phyloP scores from a whole-genome alignment of 2,329 filamentous ascomycete genomes.

The Ramichloridium luteum region DNA sequence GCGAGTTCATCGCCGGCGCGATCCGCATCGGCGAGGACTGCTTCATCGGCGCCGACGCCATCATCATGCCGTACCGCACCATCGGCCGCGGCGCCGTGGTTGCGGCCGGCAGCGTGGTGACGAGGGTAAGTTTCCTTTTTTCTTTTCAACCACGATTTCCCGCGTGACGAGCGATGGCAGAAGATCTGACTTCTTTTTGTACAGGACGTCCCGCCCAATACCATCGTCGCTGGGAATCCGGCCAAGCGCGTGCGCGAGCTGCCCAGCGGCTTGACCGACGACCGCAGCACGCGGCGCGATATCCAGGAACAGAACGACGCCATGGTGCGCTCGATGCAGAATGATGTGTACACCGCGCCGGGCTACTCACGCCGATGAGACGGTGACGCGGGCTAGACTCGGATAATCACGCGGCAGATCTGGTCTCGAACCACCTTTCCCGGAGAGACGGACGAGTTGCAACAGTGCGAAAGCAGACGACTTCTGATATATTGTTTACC shows the following conservation, averaged over 20 bases:
- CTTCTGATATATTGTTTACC: too few relatives aligned
- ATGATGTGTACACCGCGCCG: too few relatives aligned
- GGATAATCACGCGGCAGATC: too few relatives aligned
- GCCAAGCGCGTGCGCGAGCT: slow-evolving; percentile 20
- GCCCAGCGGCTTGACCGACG: slow-evolving; percentile 14
- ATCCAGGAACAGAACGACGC: slow-evolving; percentile 20
- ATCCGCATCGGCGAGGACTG: slow-evolving; percentile 67
- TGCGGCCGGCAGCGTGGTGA: slow-evolving; percentile 43
- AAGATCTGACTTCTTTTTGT: slow-evolving; percentile 2
- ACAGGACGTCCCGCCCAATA: slow-evolving; percentile 36
- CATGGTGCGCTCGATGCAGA: slow-evolving; percentile 11
- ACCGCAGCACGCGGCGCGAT: slow-evolving; percentile 13
- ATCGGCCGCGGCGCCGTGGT: slow-evolving; percentile 44
- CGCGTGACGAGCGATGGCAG: too few relatives aligned
- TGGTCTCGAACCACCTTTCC: too few relatives aligned
- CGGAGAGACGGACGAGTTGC: too few relatives aligned
- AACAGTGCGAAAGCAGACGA: too few relatives aligned
- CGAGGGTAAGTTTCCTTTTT: slow-evolving; percentile 36
- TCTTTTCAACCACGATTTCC: slow-evolving; percentile 4
- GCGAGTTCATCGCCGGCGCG: slow-evolving; percentile 54
- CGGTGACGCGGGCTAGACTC: too few relatives aligned
- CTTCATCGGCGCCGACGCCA: slow-evolving; percentile 51
- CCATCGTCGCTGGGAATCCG: slow-evolving; percentile 37
- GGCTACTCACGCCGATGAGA: too few relatives aligned
- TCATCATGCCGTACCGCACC: slow-evolving; percentile 45